Conservation (phyloP, 345 rosid genomes). For the Linum lewisii region DNA sequence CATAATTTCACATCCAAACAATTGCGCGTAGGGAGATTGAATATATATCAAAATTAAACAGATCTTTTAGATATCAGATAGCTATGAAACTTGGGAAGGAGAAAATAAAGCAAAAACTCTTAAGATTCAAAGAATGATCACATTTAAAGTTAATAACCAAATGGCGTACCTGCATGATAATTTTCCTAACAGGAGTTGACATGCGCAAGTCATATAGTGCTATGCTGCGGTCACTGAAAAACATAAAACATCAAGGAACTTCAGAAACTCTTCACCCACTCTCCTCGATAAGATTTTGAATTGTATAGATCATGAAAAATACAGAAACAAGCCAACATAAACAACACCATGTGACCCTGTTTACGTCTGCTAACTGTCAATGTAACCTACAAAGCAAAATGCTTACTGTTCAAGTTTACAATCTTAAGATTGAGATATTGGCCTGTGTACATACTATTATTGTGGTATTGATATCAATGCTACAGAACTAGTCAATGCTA, state of each 20-base stretch:
- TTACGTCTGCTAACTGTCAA: too few species aligned
- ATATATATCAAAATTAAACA: too few species aligned
- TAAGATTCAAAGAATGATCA: too few species aligned
- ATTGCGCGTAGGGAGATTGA: too few species aligned
- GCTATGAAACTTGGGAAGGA: too few species aligned
- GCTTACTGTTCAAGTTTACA: background rate
- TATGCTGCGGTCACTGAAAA: conserved; percentile 71
- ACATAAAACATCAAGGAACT: conserved; percentile 1
- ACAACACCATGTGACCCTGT: background rate
- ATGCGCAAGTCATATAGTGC: conserved; percentile 70
- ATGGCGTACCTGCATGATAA: conserved; percentile 69
- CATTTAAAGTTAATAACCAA: background rate
- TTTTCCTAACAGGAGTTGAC: conserved; percentile 68
- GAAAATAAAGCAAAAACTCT: too few species aligned
- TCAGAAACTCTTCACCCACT: background rate
- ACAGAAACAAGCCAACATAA: background rate
- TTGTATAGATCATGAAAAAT: background rate
- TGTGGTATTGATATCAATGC: background rate
- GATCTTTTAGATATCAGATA: too few species aligned
- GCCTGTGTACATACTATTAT: background rate
- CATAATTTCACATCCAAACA: too few species aligned
- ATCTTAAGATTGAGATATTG: background rate
- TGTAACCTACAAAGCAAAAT: background rate
- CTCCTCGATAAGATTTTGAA: background rate
- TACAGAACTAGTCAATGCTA: background rate